Base-by-base conservation (phyloP, 2,329 filamentous ascomycete genomes). In the Arthrobotrys megalospora region DNA sequence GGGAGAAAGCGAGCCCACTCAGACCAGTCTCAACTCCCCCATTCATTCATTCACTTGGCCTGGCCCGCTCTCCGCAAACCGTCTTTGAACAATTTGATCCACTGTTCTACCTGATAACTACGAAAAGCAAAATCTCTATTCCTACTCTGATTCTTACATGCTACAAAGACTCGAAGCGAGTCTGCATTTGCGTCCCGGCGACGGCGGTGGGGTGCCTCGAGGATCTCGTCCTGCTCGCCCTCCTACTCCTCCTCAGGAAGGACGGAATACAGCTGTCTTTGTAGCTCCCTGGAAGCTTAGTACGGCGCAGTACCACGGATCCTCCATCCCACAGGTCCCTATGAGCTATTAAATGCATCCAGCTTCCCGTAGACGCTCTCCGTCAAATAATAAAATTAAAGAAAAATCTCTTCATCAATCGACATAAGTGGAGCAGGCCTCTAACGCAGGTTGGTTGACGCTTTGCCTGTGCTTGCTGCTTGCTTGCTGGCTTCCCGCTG, bases 401-500 rank as follows among this genome's bases (percentile, higher is more conserved):
- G 43, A 41, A 52, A 60, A 60, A 60, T 32, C 32, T 64, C 12
- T 68, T 65, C 64, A 68, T 76, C 55, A 69, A 70, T 58, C 32
- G 52, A 60, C 65, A 34, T 11, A 11, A 62, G 60, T 63, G 67
- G 53, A 63, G 50, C 50, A 58, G 32, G 47, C 68, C 34, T 65
- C 69, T 43, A 60, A 53, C 47, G 62, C 65, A 67, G 55, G 55
- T 60, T 73, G 52, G 53, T 73, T 66, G 58, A 72, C 69, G 69
- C 58, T 65, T 41, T 64, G 36, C 55, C 55, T 41, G 55, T 60
- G 55, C 55, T 60, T 60, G 55, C 69, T 72, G 58, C 58, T 52
- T 67, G 70, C 48, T 75, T 38, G 58, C 73, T 71, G 47, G 66
- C 73, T 71, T 71, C 73, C 66, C 66, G 66, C 73, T 71, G 73